Evolutionary conservation across 345 rosid genomes (phyloP).

Genomic region (Lagerstroemia speciosa): DNA sequence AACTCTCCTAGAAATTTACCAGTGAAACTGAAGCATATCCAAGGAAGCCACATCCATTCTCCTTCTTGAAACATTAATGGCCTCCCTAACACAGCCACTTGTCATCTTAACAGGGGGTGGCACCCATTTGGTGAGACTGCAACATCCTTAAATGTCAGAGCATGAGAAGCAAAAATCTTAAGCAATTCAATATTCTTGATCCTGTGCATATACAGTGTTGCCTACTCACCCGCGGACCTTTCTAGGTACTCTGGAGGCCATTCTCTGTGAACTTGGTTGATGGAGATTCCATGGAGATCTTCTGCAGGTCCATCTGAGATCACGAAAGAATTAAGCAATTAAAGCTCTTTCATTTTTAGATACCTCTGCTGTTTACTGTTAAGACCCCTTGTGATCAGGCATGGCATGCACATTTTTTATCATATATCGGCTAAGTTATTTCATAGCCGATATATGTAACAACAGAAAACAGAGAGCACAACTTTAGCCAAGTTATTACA

Average conservation of each 20-base stretch:
- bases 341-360: not conserved
- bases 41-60: conserved; percentile 88
- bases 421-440: too few relatives aligned
- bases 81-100: conserved; percentile 57
- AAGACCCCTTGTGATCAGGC: not conserved
- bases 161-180: not conserved
- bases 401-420: not conserved
- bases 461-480: not conserved
- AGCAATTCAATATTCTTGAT: not conserved
- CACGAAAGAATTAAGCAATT: conserved; percentile 4
- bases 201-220: not conserved
- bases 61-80: conserved; percentile 64
- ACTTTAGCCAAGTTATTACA: conserved; percentile 18
- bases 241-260: conserved; percentile 68
- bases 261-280: conserved; percentile 69
- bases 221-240: conserved; percentile 62
- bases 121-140: conserved; percentile 96
- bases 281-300: conserved; percentile 88
- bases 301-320: conserved; percentile 83
- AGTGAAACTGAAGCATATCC: conserved; percentile 99
- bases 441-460: too few relatives aligned
- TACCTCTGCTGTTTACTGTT: not conserved
- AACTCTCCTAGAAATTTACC: conserved; percentile 20
- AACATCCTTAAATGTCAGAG: conserved; percentile 12
- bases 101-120: conserved; percentile 97